These are phyloP conservation scores for Colletotrichum phormii DNA, from an alignment of 2,329 filamentous ascomycete genomes.

Conservation along the genomic window DNA sequence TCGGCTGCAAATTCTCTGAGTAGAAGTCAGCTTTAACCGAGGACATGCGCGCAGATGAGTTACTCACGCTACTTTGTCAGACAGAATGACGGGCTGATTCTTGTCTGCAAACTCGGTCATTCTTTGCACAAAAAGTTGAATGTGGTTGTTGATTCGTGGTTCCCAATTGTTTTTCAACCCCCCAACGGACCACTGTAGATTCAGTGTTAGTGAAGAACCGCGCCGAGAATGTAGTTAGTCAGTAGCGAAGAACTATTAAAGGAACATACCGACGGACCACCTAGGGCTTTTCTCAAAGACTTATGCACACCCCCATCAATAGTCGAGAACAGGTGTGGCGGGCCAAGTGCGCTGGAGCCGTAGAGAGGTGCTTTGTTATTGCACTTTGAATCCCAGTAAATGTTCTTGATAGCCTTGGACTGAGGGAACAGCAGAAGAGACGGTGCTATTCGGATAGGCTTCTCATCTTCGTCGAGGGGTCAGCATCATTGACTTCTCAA, in stretches of 20 bases:
- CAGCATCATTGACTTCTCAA: not conserved
- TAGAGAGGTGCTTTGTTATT: constrained; percentile 14
- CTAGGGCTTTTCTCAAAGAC: constrained; percentile 9
- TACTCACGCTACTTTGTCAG: constrained; percentile 22
- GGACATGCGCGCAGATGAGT: too few relatives aligned
- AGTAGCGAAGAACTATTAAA: not conserved
- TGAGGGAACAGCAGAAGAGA: constrained; percentile 19
- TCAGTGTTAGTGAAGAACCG: not conserved
- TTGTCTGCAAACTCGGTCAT: constrained; percentile 17
- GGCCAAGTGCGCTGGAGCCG: constrained; percentile 12
- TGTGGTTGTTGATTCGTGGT: constrained; percentile 12
- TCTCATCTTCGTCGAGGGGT: not conserved
- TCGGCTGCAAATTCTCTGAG: constrained; percentile 22
- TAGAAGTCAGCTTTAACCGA: too few relatives aligned
- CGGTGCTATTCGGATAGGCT: constrained; percentile 22
- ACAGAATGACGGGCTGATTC: constrained; percentile 10
- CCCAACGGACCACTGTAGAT: constrained; percentile 11
- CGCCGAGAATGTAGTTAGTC: not conserved
- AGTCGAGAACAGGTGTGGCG: constrained; percentile 18
- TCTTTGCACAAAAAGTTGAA: constrained; percentile 12
- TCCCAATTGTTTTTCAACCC: constrained; percentile 28
- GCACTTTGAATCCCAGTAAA: constrained; percentile 27
- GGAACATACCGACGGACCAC: not conserved
- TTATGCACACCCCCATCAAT: constrained; percentile 15
- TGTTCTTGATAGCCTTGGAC: constrained; percentile 9